Conservation (phyloP, 345 rosid species). For the Cochlearia excelsa region DNA sequence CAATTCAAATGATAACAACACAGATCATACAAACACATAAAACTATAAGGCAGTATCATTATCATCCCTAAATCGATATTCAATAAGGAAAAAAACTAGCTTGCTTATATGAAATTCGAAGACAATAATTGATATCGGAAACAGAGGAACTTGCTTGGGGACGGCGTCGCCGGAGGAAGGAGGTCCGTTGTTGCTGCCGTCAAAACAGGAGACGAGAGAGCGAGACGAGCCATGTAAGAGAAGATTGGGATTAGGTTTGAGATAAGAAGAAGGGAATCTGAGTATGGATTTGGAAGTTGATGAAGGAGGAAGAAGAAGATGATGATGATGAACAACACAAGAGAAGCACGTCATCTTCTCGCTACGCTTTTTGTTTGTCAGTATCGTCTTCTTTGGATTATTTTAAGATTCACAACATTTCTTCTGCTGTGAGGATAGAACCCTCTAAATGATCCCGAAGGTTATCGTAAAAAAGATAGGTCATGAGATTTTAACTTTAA, state of each 20-base stretch:
- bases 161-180: constrained; percentile 48
- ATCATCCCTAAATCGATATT: constrained; percentile 10
- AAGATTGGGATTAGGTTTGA: constrained; percentile 24
- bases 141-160: constrained; percentile 44
- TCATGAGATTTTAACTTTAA: too few species aligned
- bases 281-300: constrained; percentile 31
- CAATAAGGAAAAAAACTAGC: neutral
- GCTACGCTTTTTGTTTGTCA: neutral
- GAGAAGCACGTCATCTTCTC: constrained; percentile 30
- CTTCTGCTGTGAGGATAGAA: neutral
- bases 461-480: too few species aligned
- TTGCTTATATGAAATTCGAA: neutral
- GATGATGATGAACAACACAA: constrained; percentile 35
- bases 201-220: constrained; percentile 39
- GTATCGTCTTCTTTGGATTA: constrained; percentile 8
- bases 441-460: neutral
- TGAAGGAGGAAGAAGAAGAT: constrained; percentile 34
- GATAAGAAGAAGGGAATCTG: constrained; percentile 26
- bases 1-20: neutral
- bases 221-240: constrained; percentile 31
- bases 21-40: neutral
- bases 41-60: neutral
- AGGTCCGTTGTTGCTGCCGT: constrained; percentile 34
- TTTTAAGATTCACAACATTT: neutral
- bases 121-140: neutral